A percentile compares a stretch with the other conserved stretches of the same genome.
Conservation (phyloP, 2,329 filamentous ascomycete genomes). For the Onygenales sp. region DNA sequence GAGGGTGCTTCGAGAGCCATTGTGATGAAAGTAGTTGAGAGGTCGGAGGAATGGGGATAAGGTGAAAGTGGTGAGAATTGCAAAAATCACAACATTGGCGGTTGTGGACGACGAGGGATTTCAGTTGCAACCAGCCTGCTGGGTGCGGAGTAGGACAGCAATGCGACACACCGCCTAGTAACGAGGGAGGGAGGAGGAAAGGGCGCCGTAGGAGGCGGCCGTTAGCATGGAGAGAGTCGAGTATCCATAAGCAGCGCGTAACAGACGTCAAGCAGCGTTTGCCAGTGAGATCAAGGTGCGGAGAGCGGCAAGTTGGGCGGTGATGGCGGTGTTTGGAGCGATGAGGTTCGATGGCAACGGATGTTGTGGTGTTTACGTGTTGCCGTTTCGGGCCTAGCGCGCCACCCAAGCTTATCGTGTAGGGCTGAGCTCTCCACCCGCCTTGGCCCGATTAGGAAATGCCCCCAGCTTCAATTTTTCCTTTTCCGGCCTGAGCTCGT, state of each 20-base stretch:
- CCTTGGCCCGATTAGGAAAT: no score
- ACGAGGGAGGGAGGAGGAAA: neutral
- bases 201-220: neutral
- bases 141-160: neutral
- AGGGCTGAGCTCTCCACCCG: neutral
- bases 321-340: slow-evolving; percentile 14
- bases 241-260: neutral
- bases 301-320: no score
- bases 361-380: slow-evolving; percentile 25
- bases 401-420: neutral
- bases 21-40: slow-evolving; percentile 7
- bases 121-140: neutral
- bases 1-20: slow-evolving; percentile 40
- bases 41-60: neutral
- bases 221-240: neutral
- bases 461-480: neutral
- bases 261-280: neutral
- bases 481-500: neutral
- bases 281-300: no score
- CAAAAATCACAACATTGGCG: neutral
- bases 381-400: slow-evolving; percentile 27
- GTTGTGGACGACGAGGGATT: neutral
- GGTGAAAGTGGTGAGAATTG: slow-evolving; percentile 1
- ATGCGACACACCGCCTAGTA: neutral
- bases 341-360: slow-evolving; percentile 18